These are phyloP conservation scores for Cenococcum geophilum DNA, from an alignment of 495 filamentous ascomycete species.

Conservation along the genomic window DNA sequence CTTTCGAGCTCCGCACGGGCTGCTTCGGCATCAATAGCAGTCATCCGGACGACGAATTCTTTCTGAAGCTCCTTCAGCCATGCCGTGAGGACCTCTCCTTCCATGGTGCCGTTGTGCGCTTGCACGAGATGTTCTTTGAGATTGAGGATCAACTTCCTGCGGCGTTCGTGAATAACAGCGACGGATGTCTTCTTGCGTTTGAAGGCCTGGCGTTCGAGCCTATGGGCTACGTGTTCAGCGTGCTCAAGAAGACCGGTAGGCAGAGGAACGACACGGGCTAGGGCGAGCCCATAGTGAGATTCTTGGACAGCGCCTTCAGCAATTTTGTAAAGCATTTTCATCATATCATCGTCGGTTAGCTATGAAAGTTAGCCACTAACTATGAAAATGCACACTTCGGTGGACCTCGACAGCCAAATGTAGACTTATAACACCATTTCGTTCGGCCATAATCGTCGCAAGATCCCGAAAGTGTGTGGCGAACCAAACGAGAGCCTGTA, in stretches of 20 bases:
- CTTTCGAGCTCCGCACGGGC: slow-evolving; percentile 18
- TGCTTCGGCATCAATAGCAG: slow-evolving; percentile 47
- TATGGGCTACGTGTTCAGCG: slow-evolving; percentile 58
- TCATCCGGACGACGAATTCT: slow-evolving; percentile 72
- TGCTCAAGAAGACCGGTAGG: slow-evolving; percentile 59
- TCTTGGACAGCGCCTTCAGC: slow-evolving; percentile 61
- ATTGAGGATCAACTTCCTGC: slow-evolving; percentile 66
- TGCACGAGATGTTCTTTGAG: slow-evolving; percentile 71
- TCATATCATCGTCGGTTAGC: slow-evolving; percentile 40
- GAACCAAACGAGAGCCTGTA: slow-evolving; percentile 71
- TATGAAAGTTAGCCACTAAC: neutral
- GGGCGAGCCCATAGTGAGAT: slow-evolving; percentile 70
- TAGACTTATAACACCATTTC: slow-evolving; percentile 69
- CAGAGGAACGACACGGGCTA: slow-evolving; percentile 71
- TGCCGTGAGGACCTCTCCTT: slow-evolving; percentile 51
- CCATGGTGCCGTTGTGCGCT: slow-evolving; percentile 61
- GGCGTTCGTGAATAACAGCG: slow-evolving; percentile 50
- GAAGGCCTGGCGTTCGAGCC: slow-evolving; percentile 50
- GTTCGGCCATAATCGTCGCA: slow-evolving; percentile 65
- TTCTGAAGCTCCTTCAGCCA: slow-evolving; percentile 68
- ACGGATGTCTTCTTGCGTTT: slow-evolving; percentile 52
- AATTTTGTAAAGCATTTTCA: slow-evolving; percentile 85
- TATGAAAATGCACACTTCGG: neutral
- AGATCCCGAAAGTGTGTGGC: slow-evolving; percentile 87
- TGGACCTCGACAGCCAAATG: slow-evolving; percentile 68